Base-by-base conservation (phyloP, 805 yeast genomes). In the Nadsonia fulvescens region DNA sequence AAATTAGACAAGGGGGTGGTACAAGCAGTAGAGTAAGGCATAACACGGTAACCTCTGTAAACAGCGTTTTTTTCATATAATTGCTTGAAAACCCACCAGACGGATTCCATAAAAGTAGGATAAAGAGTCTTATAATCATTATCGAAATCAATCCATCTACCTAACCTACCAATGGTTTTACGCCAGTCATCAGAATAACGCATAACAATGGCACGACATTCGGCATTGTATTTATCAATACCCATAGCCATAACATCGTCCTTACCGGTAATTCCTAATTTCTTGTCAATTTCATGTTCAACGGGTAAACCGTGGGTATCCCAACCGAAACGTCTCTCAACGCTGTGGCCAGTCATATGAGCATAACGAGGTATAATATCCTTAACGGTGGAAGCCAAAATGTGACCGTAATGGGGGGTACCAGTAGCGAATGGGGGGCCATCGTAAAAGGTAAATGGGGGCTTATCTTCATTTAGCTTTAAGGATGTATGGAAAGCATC, bases 391-490 rank as follows among this genome's bases (percentile, higher is more conserved):
- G 96, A 89, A 2, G 96, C 91, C 52, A 89, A 59, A 46, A 89
- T 75, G 48, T 89, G 99, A 36, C 99, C 99, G 51, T 89, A 91
- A 52, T 89, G 99, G 22, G 99, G 99, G 18, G 95, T 79, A 46
- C 98, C 98, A 2, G 98, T 89, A 31, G 99, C 99, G 54, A 89
- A 89, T 40, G 99, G 99, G 6, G 99, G 99, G 15, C 99, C 99
- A 56, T 89, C 99, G 46, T 77, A 89, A 52, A 89, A 89, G 19
- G 94, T 69, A 51, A 83, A 89, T 32, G 72, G 75, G 18, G 92
- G 89, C 38, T 70, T 67, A 30, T 68, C 96, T 48, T 86, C 64
- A 23, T 91, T 77, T 39, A 82, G 60, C 47, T 83, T 71, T 37
- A 81, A 51, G 15, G 91, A 70, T 22, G 77, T 72, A 37, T 79